Conservation (phyloP, 1,284 basidiomycete species). For the Taiwanofungus camphoratus region DNA sequence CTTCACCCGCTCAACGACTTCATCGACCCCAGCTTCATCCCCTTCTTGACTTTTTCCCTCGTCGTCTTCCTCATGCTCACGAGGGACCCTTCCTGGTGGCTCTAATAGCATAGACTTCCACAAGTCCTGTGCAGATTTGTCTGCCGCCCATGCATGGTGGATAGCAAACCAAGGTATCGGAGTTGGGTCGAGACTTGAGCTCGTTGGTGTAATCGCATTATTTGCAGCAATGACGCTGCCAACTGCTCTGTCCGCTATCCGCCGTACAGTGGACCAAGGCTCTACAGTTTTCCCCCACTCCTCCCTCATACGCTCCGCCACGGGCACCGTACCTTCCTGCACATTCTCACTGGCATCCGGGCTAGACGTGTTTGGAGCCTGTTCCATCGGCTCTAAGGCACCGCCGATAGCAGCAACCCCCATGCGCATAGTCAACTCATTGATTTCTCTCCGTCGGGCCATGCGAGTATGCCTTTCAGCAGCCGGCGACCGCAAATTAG, state of each 20-base stretch:
- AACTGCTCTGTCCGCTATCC: constrained; percentile 68
- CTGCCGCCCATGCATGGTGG: constrained; percentile 54
- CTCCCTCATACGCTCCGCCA: constrained; percentile 51
- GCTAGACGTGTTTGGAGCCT: constrained; percentile 13
- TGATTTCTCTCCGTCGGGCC: constrained; percentile 63
- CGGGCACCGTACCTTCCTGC: constrained; percentile 9
- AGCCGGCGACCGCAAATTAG: constrained; percentile 47
- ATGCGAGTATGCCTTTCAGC: constrained; percentile 58
- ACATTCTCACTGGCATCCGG: constrained; percentile 10
- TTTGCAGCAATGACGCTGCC: constrained; percentile 52
- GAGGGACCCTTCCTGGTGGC: constrained; percentile 34
- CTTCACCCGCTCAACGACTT: constrained; percentile 70
- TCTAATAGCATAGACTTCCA: constrained; percentile 61
- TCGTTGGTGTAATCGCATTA: constrained; percentile 20
- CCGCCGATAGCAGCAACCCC: constrained; percentile 74
- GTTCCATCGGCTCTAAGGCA: constrained; percentile 39
- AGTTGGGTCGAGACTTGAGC: constrained; percentile 46
- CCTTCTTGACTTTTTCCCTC: constrained; percentile 29
- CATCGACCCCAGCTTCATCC: constrained; percentile 45
- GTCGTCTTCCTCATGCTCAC: constrained; percentile 36
- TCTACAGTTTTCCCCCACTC: constrained; percentile 68
- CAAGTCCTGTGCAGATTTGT: constrained; percentile 42
- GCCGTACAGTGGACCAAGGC: constrained; percentile 60
- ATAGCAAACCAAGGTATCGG: constrained; percentile 60
- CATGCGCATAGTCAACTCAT: constrained; percentile 75